Percentiles rank a stretch among this genome's conserved stretches.
phyloP scores from a whole-genome alignment of 495 filamentous ascomycete genomes.

The Platismatia glauca region DNA sequence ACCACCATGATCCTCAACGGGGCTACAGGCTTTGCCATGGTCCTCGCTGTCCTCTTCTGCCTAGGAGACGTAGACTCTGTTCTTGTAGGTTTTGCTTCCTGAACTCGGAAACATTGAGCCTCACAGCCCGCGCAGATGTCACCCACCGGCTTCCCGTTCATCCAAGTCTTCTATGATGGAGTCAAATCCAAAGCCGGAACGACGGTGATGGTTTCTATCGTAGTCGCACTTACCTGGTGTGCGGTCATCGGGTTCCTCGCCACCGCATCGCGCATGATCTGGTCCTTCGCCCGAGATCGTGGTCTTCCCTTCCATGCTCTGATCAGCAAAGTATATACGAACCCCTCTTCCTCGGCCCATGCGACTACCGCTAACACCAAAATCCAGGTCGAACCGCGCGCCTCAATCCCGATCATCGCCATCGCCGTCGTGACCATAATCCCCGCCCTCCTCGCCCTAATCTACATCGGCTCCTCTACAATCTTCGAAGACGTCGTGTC shows the following conservation, averaged over 20 bases:
- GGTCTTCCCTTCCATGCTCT: constrained; percentile 46
- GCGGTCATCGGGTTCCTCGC: constrained; percentile 35
- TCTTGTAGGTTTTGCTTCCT: constrained; percentile 15
- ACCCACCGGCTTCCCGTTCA: constrained; percentile 39
- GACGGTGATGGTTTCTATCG: constrained; percentile 35
- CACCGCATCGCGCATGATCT: constrained; percentile 42
- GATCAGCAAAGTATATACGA: constrained; percentile 38
- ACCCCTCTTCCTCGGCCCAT: background rate
- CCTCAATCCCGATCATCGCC: constrained; percentile 45
- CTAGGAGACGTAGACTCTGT: constrained; percentile 33
- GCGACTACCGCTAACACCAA: background rate
- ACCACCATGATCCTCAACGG: constrained; percentile 40
- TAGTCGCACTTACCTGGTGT: constrained; percentile 31
- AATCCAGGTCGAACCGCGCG: constrained; percentile 38
- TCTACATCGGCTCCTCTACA: constrained; percentile 44
- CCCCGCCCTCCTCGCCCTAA: constrained; percentile 37
- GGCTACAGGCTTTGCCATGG: constrained; percentile 38
- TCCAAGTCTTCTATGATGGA: constrained; percentile 38
- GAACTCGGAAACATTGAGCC: background rate
- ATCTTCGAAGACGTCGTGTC: constrained; percentile 42
- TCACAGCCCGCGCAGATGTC: background rate
- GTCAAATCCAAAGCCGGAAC: constrained; percentile 34
- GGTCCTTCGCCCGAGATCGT: constrained; percentile 46
- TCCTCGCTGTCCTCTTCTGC: constrained; percentile 39
- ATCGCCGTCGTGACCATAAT: constrained; percentile 38